Conservation (phyloP, 2,329 filamentous ascomycete genomes). For the Aureobasidium sp. region DNA sequence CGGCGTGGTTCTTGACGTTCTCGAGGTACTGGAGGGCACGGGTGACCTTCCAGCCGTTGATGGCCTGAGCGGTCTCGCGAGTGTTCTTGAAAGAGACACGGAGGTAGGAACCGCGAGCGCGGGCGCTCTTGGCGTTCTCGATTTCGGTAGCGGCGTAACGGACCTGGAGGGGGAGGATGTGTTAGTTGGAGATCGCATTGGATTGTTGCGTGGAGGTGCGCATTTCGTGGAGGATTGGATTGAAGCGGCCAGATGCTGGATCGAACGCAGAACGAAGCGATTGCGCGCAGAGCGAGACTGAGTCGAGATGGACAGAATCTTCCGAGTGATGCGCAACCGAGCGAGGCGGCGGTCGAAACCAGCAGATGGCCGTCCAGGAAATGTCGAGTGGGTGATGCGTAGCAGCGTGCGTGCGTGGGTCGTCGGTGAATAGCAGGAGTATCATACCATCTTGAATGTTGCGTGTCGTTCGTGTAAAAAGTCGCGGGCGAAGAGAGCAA, state of each 20-base stretch:
- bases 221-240: background rate
- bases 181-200: background rate
- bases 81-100: slow-evolving; percentile 99
- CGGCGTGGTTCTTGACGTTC: slow-evolving; percentile 94
- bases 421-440: background rate
- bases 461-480: slow-evolving; percentile 8
- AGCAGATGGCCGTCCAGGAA: slow-evolving; percentile 2
- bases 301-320: background rate
- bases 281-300: background rate
- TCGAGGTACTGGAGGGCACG: slow-evolving; percentile 94
- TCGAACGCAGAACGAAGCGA: background rate
- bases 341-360: background rate
- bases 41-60: slow-evolving; percentile 98
- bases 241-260: background rate
- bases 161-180: slow-evolving; percentile 50
- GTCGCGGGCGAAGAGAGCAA: background rate
- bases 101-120: slow-evolving; percentile 96
- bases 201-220: background rate
- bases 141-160: slow-evolving; percentile 93
- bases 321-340: background rate
- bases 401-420: background rate
- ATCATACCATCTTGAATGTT: slow-evolving; percentile 34
- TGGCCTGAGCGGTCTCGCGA: slow-evolving; percentile 97
- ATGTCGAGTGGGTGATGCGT: background rate
- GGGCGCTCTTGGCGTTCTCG: slow-evolving; percentile 83